Evolutionary conservation across 768 basidiomycete genomes (phyloP), one percentile per base, ranked within the genome.

Genomic region (Leucocoprinus birnbaumii): DNA sequence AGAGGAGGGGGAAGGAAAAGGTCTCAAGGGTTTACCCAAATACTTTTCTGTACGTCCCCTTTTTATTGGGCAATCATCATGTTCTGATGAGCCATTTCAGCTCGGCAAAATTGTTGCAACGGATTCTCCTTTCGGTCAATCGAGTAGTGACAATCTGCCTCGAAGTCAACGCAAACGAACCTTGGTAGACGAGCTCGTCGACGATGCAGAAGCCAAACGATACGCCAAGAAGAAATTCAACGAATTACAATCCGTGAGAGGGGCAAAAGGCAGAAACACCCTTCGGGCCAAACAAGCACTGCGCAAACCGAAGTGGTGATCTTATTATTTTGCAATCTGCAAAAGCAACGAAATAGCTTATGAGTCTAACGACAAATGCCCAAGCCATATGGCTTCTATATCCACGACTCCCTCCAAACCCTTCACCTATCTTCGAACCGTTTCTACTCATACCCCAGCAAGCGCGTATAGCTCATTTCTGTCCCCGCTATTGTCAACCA

Each of bases 181-280:
- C 3, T 71, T 94, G 44, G 89, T 97, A 21, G 92, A 94, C 58
- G 94, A 95, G 63, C 76, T 96, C 34, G 83, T 95, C 48, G 90
- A 90, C 62, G 93, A 95, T 71, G 86, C 90, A 2, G 89, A 94
- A 69, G 82, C 90, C 24, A 84, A 83, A 66, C 79, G 86, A 57
- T 94, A 94, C 65, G 88, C 94, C n/a, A 94, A 94, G 74, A 85
- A 82, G 74, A 95, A 95, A 73, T 94, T 93, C 70, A 81, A 82
- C 58, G 89, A 91, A 50, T 70, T 94, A 45, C 87, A 91, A 70
- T 65, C 68, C 4, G 80, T 83, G 41, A 79, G 86, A 62, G 85
- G 81, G 18, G 84, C 84, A 14, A 84, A 74, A 62, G 91, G 91
- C 7, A 80, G 79, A 59, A 85, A 84, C 49, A 92, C 89, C 0